Base-by-base conservation (phyloP, 805 yeast genomes). In the Pichia pseudocactophila region DNA sequence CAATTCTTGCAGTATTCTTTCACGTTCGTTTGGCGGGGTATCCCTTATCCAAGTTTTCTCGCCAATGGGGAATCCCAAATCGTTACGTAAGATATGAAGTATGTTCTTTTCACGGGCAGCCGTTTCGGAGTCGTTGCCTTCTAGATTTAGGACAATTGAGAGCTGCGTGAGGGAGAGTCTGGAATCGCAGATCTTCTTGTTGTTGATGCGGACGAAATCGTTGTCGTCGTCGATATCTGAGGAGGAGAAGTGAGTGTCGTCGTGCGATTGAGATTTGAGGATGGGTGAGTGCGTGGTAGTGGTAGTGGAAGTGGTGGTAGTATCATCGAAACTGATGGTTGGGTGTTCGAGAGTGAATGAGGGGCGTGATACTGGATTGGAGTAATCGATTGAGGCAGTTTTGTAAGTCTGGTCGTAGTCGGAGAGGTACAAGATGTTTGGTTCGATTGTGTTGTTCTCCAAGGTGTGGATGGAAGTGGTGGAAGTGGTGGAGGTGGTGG, bases 31-130 rank as follows among this genome's bases (percentile, higher is more conserved):
- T 40, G 68, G 71, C 1, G 73, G 68, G 0, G 92, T 82, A 54
- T 82, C 95, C 48, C 95, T 69, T 34, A 84, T 79, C 95, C 96
- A 87, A 0, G 95, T 83, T 53, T 76, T 75, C 48, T 76, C 73
- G 5, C 95, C 95, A 25, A 87, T 58, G 25, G 80, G 78, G 60
- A 84, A 86, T 4, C 82, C 79, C 41, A 85, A 69, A 16, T 73
- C 76, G 34, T 70, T 65, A 34, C 69, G 71, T 47, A 80, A 71
- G 32, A 79, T 68, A 36, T 68, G 64, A 28, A 81, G 53, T 15
- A 81, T 68, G 36, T 67, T 67, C 30, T 66, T 61, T 51, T 80
- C 87, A 16, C 82, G 59, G 37, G 65, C 66, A 20, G 72, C 68
- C 0, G 86, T 79, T 51, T 80, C 78, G 28, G 69, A 66, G n/a